A percentile compares a stretch with the other conserved stretches of the same genome.
Evolutionary conservation across 1,284 basidiomycete species (phyloP).

Genomic region (Ganoderma lucidum): DNA sequence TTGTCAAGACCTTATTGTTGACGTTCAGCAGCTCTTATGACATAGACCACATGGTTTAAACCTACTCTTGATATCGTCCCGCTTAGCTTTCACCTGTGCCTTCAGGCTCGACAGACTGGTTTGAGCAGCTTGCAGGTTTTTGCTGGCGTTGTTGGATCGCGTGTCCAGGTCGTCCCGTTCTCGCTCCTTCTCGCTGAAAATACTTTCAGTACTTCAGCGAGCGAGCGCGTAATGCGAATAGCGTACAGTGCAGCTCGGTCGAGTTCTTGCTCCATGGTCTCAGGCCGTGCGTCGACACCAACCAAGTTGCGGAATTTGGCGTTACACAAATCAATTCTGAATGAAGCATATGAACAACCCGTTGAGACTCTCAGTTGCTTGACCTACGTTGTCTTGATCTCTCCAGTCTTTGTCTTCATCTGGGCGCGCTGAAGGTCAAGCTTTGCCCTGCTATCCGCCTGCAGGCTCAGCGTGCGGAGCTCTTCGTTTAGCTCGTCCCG

Average conservation of each 20-base stretch:
- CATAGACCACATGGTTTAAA: constrained; percentile 9
- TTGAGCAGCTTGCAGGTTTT: constrained; percentile 68
- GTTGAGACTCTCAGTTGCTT: neutral
- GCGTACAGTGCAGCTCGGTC: constrained; percentile 66
- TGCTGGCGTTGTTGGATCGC: constrained; percentile 57
- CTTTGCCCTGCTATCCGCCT: constrained; percentile 86
- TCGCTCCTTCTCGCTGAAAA: constrained; percentile 69
- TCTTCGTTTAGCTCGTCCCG: constrained; percentile 81
- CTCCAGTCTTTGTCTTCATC: constrained; percentile 66
- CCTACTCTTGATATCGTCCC: constrained; percentile 69
- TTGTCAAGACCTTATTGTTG: constrained; percentile 59
- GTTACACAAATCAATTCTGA: constrained; percentile 69
- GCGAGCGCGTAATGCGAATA: neutral
- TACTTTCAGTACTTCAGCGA: neutral
- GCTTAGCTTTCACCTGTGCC: constrained; percentile 68
- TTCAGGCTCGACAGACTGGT: constrained; percentile 65
- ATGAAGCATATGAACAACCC: constrained; percentile 9
- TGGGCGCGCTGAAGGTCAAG: constrained; percentile 82
- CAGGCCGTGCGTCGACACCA: constrained; percentile 62
- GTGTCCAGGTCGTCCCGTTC: constrained; percentile 65
- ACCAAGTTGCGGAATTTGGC: constrained; percentile 71
- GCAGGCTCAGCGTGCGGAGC: constrained; percentile 76
- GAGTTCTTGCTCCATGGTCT: constrained; percentile 78
- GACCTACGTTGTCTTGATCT: constrained; percentile 75
- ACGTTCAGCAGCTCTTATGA: neutral